Conservation (phyloP, 2,329 filamentous ascomycete genomes). For the Zymoseptoria brevis region DNA sequence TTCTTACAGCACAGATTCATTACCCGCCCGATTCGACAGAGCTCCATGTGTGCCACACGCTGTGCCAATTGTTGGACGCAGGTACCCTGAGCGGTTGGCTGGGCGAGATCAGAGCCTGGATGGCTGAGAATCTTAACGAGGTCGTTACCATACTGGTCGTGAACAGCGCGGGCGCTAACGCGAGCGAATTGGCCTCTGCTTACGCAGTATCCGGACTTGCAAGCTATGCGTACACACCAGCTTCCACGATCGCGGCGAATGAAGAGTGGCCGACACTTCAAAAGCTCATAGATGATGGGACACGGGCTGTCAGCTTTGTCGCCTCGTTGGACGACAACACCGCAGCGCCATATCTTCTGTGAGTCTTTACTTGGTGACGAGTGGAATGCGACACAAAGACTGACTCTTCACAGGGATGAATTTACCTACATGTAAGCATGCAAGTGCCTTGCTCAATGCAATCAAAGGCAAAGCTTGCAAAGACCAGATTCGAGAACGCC, state of each 20-base stretch:
- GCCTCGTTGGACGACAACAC: slow-evolving; percentile 78
- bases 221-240: slow-evolving; percentile 36
- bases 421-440: slow-evolving; percentile 30
- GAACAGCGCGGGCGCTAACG: slow-evolving; percentile 54
- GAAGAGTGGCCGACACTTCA: slow-evolving; percentile 76
- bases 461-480: background rate
- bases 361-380: background rate
- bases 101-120: slow-evolving; percentile 51
- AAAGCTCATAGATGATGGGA: slow-evolving; percentile 59
- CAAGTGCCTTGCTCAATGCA: background rate
- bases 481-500: slow-evolving; percentile 35
- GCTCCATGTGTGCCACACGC: slow-evolving; percentile 58
- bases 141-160: slow-evolving; percentile 79
- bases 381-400: background rate
- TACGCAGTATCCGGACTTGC: slow-evolving; percentile 47
- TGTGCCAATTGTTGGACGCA: slow-evolving; percentile 45
- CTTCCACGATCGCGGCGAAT: slow-evolving; percentile 24
- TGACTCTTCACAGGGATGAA: slow-evolving; percentile 7
- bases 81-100: slow-evolving; percentile 52
- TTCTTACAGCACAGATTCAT: slow-evolving; percentile 58
- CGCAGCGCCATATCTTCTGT: slow-evolving; percentile 73
- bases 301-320: slow-evolving; percentile 52
- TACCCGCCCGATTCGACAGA: slow-evolving; percentile 31
- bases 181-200: slow-evolving; percentile 35
- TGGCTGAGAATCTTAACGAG: slow-evolving; percentile 65